A percentile compares a stretch with the other conserved stretches of the same genome.
Evolutionary conservation across 139 green algal species (phyloP).

Genomic region (Chlamydomonas sp.): DNA sequence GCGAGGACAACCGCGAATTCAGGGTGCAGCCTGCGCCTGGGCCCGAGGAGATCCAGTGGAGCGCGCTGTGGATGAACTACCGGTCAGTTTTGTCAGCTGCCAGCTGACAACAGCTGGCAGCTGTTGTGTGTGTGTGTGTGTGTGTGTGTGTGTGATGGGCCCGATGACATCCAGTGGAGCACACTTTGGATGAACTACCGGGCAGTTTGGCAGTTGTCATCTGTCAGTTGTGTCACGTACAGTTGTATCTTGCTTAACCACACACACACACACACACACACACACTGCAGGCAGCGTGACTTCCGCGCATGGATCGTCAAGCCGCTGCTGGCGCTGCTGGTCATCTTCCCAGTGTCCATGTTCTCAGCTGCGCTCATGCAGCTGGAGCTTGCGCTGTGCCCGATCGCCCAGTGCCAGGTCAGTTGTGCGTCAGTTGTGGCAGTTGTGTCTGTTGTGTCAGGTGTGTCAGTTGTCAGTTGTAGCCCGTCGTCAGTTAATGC

Average conservation of each 20-base stretch:
- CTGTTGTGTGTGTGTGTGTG: no score
- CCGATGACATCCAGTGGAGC: conserved; percentile 43
- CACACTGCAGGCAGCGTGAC: no score
- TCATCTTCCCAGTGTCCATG: conserved; percentile 47
- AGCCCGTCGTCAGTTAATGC: conserved; percentile 39
- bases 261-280: no score
- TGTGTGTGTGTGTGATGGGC: no score
- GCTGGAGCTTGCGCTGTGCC: conserved; percentile 19
- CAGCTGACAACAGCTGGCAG: not conserved
- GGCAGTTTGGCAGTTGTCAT: no score
- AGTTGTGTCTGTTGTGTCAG: no score
- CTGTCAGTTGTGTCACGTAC: no score
- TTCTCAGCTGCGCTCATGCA: conserved; percentile 38
- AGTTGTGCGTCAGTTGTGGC: no score
- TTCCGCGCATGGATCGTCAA: conserved; percentile 33
- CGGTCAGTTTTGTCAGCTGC: no score
- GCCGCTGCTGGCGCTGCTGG: conserved; percentile 40
- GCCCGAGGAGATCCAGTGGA: conserved; percentile 45
- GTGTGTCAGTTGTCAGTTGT: no score
- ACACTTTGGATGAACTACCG: conserved; percentile 37
- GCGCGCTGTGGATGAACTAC: conserved; percentile 36
- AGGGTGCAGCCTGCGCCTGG: conserved; percentile 47
- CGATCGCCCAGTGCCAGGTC: not conserved
- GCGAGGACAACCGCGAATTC: conserved; percentile 41
- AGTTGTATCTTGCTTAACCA: no score